Conservation (phyloP, 2,329 filamentous ascomycete genomes). For the Alternaria viburni region DNA sequence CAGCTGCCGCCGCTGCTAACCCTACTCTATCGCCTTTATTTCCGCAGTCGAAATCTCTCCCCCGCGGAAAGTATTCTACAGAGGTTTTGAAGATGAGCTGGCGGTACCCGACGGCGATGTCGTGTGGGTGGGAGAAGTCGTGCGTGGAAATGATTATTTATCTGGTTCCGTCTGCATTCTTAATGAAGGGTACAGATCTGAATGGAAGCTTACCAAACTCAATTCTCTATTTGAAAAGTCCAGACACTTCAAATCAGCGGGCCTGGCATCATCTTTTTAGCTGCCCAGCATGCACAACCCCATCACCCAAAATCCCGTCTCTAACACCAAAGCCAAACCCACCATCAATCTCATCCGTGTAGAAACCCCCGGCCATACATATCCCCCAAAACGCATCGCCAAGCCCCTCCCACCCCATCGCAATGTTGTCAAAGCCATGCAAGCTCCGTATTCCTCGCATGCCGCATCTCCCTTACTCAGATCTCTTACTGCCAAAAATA, state of each 20-base stretch:
- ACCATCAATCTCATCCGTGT: background rate
- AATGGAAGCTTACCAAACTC: background rate
- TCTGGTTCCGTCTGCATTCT: background rate
- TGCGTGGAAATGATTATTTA: background rate
- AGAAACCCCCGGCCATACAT: too few species aligned
- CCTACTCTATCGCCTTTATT: background rate
- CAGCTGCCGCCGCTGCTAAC: too few species aligned
- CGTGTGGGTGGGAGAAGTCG: too few species aligned
- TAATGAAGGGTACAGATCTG: accelerated
- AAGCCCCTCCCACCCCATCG: background rate
- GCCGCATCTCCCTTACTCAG: background rate
- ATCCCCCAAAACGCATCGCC: background rate
- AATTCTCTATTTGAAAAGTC: background rate
- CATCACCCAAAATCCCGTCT: too few species aligned
- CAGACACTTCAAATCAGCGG: background rate
- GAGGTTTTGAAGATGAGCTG: background rate
- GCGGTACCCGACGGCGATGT: too few species aligned
- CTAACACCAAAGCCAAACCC: background rate
- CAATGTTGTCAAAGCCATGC: background rate
- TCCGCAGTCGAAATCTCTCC: background rate
- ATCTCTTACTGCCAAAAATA: background rate
- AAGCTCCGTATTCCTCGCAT: background rate
- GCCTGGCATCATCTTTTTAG: background rate
- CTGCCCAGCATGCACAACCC: background rate
- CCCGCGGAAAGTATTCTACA: background rate